Evolutionary conservation across 2,329 filamentous ascomycete species (phyloP).

Genomic region (Ophiosphaerella narmari): DNA sequence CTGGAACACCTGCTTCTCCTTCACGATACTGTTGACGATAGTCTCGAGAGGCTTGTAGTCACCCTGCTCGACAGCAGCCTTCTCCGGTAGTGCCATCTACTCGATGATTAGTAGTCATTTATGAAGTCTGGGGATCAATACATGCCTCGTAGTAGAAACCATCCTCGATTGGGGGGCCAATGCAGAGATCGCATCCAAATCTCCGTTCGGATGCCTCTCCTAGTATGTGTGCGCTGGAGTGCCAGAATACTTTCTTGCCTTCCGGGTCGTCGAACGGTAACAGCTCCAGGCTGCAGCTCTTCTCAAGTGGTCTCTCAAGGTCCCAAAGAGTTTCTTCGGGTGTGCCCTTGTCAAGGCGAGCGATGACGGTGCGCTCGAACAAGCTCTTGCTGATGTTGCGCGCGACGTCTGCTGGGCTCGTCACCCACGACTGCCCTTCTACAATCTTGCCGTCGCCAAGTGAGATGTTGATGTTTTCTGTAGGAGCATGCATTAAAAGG

Average conservation of each 20-base stretch:
- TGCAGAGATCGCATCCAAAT: constrained; percentile 90
- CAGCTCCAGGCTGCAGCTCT: constrained; percentile 81
- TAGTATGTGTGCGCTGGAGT: constrained; percentile 93
- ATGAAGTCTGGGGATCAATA: not conserved
- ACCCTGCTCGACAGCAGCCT: constrained; percentile 69
- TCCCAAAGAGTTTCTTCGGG: constrained; percentile 86
- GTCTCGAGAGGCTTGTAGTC: constrained; percentile 88
- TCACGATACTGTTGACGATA: constrained; percentile 81
- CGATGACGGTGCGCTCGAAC: constrained; percentile 84
- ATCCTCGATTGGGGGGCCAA: constrained; percentile 87
- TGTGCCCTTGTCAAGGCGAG: constrained; percentile 75
- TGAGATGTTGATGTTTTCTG: constrained; percentile 72
- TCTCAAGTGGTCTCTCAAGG: constrained; percentile 85
- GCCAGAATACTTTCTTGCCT: constrained; percentile 97
- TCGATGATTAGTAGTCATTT: constrained; percentile 7
- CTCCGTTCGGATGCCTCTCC: constrained; percentile 90
- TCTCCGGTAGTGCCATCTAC: constrained; percentile 76
- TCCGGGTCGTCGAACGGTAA: constrained; percentile 77
- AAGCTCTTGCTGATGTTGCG: constrained; percentile 83
- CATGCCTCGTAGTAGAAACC: constrained; percentile 87
- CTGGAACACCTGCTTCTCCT: constrained; percentile 96
- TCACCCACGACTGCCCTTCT: constrained; percentile 85
- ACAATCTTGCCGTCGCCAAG: constrained; percentile 73
- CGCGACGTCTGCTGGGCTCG: constrained; percentile 78
- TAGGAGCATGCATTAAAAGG: constrained; percentile 14